Conservation (phyloP, 1,139 yeast genomes). For the Blastobotrys malaysiensis region DNA sequence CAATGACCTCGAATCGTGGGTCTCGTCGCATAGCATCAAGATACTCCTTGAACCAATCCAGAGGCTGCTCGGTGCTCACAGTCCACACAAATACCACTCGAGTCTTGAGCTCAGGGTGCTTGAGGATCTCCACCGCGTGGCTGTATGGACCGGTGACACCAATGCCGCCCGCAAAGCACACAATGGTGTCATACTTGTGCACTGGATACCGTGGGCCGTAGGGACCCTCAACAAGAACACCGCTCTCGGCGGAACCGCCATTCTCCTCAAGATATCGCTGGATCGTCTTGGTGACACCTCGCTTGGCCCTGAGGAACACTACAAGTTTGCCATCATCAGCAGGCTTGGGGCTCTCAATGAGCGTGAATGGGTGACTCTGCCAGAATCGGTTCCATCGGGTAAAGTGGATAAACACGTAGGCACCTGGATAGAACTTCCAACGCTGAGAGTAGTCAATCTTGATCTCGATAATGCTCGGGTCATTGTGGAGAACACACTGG, state of each 20-base stretch:
- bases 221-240: conserved; percentile 51
- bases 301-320: conserved; percentile 14
- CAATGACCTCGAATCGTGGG: conserved; percentile 8
- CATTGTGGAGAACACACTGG: conserved; percentile 30
- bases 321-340: conserved; percentile 13
- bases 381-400: conserved; percentile 37
- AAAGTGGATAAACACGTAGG: conserved; percentile 55
- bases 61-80: conserved; percentile 40
- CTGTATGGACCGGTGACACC: conserved; percentile 53
- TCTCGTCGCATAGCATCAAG: conserved; percentile 22
- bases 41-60: conserved; percentile 50
- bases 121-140: conserved; percentile 20
- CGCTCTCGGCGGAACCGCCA: conserved; percentile 14
- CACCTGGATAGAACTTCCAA: conserved; percentile 50
- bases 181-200: conserved; percentile 44
- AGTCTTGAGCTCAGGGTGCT: conserved; percentile 30
- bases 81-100: conserved; percentile 39
- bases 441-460: conserved; percentile 24
- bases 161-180: conserved; percentile 58
- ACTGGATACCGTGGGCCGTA: conserved; percentile 48
- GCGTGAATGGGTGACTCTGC: conserved; percentile 70
- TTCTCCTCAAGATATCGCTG: conserved; percentile 1
- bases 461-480: conserved; percentile 27
- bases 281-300: conserved; percentile 17
- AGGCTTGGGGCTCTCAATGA: conserved; percentile 31